These are phyloP conservation scores for Plasmodium vivax DNA, from an alignment of 169 alveolate species.

Conservation along the genomic window DNA sequence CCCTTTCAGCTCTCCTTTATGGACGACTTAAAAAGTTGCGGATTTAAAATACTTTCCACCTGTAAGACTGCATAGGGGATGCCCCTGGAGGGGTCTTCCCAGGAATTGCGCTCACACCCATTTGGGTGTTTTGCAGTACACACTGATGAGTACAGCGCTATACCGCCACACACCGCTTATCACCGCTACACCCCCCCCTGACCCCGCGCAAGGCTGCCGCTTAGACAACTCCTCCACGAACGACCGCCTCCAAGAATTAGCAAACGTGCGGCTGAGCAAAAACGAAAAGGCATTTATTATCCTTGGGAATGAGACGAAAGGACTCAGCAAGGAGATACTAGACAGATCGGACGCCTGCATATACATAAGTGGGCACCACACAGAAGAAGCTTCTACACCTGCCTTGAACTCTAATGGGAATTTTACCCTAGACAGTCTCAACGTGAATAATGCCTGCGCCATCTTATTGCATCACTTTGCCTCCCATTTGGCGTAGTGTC, in stretches of 20 bases:
- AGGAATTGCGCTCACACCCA: not conserved
- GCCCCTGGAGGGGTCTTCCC: not conserved
- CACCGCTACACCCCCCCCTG: not conserved
- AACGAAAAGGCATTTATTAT: conserved; percentile 20
- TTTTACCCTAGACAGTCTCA: conserved; percentile 34
- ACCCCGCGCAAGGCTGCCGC: conserved; percentile 10
- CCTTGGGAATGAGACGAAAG: conserved; percentile 55
- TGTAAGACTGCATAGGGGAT: not conserved
- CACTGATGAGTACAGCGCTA: not conserved
- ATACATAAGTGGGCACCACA: conserved; percentile 16
- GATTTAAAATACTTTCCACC: not conserved
- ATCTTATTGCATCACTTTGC: conserved; percentile 15
- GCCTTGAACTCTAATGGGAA: not conserved
- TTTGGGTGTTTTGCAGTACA: not conserved
- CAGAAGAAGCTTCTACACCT: not conserved
- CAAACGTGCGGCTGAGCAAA: not conserved
- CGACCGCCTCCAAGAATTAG: not conserved
- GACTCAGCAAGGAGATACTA: conserved; percentile 19
- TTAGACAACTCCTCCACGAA: not conserved
- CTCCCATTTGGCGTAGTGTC: not conserved
- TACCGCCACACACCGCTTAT: not conserved
- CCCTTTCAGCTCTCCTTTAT: not conserved
- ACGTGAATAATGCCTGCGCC: conserved; percentile 50
- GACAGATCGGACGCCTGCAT: conserved; percentile 21
- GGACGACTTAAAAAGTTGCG: not conserved